Evolutionary conservation across 2,329 filamentous ascomycete species (phyloP), one percentile per base, ranked within the genome.

Genomic region (Apiospora aurea): DNA sequence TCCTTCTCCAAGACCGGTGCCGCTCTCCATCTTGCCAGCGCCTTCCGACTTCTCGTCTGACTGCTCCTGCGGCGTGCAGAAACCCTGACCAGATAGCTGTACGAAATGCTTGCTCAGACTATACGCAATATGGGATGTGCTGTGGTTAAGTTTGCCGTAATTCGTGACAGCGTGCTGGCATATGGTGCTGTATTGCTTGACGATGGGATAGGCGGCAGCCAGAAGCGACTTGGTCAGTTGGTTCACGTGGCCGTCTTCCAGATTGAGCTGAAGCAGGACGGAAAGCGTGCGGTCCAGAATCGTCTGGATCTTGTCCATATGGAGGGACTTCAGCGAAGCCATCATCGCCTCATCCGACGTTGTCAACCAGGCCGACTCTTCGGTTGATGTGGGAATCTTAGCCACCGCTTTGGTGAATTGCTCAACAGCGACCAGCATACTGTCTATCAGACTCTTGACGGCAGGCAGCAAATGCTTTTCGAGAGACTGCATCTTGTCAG

Each of bases 1-100:
- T 14, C 96, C 97, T 66, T 98, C 96, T 26, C 96, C 97, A 34
- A 99, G 90, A 46, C 96, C 97, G 14, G 95, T 98, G 21, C 97
- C 97, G 49, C 91, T 91, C 82, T 99, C 96, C 43, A 98, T 86
- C 77, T 97, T 93, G 16, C 95, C 94, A 34, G 90, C 88, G 72
- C 93, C 89, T 26, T 89, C 90, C 69, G 90, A 87, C 71, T 92
- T 90, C 68, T 92, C 90, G 53, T 94, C 89, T 0, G 90, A 91
- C 76, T 95, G 92, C 77, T 98, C 95, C 29, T 93, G 88, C 0
- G 96, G 96, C 26, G 92, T 94, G 80, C 96, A 99, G 85, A 98
- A 98, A 1, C 96, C 96, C 80, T 97, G 91, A 0, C 90, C 88
- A 1, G 93, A 91, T 69, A 99, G 89, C 72, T 95, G 91, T 1